Evolutionary conservation across 2,329 filamentous ascomycete species (phyloP).

Genomic region (Penicillium sp.): DNA sequence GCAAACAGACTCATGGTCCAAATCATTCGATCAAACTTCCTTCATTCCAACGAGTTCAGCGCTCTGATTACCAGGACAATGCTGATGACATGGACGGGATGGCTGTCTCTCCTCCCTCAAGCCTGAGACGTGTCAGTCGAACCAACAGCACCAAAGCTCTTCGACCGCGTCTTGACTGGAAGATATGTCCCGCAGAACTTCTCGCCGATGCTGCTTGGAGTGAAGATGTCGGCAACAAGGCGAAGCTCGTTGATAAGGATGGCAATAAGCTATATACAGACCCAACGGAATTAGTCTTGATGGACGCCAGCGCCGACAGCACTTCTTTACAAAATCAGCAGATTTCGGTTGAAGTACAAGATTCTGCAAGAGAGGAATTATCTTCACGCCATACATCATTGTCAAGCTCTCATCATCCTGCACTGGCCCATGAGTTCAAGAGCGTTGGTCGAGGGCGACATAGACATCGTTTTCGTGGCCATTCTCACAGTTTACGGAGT

Average conservation of each 20-base stretch:
- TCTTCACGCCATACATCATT: slow-evolving; percentile 30
- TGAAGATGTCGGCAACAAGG: slow-evolving; percentile 76
- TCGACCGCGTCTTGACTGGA: slow-evolving; percentile 80
- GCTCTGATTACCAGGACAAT: slow-evolving; percentile 16
- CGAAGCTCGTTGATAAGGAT: slow-evolving; percentile 73
- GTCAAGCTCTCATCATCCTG: slow-evolving; percentile 43
- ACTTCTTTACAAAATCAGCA: slow-evolving; percentile 16
- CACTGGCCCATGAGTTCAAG: slow-evolving; percentile 42
- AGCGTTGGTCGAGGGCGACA: slow-evolving; percentile 57
- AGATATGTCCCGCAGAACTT: slow-evolving; percentile 76
- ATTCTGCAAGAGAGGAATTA: slow-evolving; percentile 18
- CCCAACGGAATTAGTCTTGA: slow-evolving; percentile 22
- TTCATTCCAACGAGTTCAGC: slow-evolving; percentile 33
- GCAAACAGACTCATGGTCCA: slow-evolving; percentile 45
- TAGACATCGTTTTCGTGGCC: slow-evolving; percentile 58
- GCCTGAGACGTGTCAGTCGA: slow-evolving; percentile 43
- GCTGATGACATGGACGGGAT: slow-evolving; percentile 27
- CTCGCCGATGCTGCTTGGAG: slow-evolving; percentile 89
- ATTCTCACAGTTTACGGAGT: slow-evolving; percentile 56
- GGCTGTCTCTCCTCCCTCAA: slow-evolving; percentile 38
- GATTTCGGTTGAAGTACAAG: slow-evolving; percentile 18
- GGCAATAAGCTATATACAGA: slow-evolving; percentile 65
- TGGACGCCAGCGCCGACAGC: slow-evolving; percentile 12
- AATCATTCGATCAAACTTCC: slow-evolving; percentile 48
- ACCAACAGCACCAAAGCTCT: slow-evolving; percentile 58